Evolutionary conservation across 768 basidiomycete species (phyloP), one percentile per base, ranked within the genome.

Genomic region (Hericium rajendrae): DNA sequence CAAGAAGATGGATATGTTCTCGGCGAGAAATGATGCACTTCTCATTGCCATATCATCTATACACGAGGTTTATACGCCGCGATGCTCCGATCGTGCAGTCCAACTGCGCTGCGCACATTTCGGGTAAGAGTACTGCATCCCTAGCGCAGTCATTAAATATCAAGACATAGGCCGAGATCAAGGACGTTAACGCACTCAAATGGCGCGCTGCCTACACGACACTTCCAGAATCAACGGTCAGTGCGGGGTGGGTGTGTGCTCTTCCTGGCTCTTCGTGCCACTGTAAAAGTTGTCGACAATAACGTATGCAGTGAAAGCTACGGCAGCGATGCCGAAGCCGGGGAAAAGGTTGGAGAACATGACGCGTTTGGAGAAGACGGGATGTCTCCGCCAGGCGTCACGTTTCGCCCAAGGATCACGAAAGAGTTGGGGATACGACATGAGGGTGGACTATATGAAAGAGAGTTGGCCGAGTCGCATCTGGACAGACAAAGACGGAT

Each of bases 381-480:
- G 85, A 66, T 83, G 84, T 70, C 85, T 92, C 66, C 94, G 80
- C 93, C 92, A 97, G 40, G 91, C 90, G 64, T 97, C 93, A 60
- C 84, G 76, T 73, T 88, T 93, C 20, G 91, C 90, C 94, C 94
- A 97, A 53, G 93, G 92, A 70, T 97, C 94, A 71, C 91, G 85
- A 67, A 85, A 94, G 55, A 89, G 74, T n/a, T 84, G 86, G 55
- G 75, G 77, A 60, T 62, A 60, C 20, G 60, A 63, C 54, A 61
- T 67, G 37, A 32, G 32, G 32, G 64, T 6, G 28, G 28, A 11
- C 38, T 51, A 49, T 37, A 20, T 20, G 38, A 32, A 26, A n/a
- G 32, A 16, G 11, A 32, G 37, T 32, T 8, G 65, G 49, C 49
- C 54, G 52, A 58, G 41, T 40, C 43, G 57, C 48, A 50, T 46